A percentile compares a stretch with the other conserved stretches of the same genome.
phyloP scores from a whole-genome alignment of 192 early-diverging fungal genomes.

The Mortierella claussenii region DNA sequence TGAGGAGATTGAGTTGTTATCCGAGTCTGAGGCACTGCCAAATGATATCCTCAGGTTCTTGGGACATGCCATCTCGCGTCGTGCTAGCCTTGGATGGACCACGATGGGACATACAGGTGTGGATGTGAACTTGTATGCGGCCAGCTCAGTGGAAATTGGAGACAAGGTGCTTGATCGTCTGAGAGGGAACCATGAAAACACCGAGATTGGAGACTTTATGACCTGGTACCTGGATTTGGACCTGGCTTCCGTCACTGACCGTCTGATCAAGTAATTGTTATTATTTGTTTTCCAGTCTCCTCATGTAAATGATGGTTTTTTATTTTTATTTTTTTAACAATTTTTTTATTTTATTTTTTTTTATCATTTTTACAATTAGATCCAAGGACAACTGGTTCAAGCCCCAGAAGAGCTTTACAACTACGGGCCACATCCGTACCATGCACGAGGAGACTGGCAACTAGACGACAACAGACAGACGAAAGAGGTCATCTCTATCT shows the following conservation, averaged over 20 bases:
- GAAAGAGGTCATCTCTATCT: too few species aligned
- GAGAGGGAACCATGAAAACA: slow-evolving; percentile 75
- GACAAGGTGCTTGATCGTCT: slow-evolving; percentile 40
- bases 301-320: not conserved
- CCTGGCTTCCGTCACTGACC: slow-evolving; percentile 56
- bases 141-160: slow-evolving; percentile 45
- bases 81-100: slow-evolving; percentile 65
- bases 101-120: slow-evolving; percentile 95
- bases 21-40: slow-evolving; percentile 6
- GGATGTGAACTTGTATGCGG: slow-evolving; percentile 88
- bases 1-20: slow-evolving; percentile 66
- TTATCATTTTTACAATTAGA: not conserved
- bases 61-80: slow-evolving; percentile 16
- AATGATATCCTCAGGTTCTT: slow-evolving; percentile 19
- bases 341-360: not conserved
- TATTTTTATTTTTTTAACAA: not conserved
- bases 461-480: too few species aligned
- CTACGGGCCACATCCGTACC: not conserved
- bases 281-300: not conserved
- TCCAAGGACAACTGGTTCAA: slow-evolving; percentile 38
- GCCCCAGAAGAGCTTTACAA: slow-evolving; percentile 10
- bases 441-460: slow-evolving; percentile 43
- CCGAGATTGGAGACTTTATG: slow-evolving; percentile 70
- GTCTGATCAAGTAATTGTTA: slow-evolving; percentile 47
- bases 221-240: slow-evolving; percentile 63